Base-by-base conservation (phyloP, 192 early-diverging fungal genomes). In the Coemansia asiatica region DNA sequence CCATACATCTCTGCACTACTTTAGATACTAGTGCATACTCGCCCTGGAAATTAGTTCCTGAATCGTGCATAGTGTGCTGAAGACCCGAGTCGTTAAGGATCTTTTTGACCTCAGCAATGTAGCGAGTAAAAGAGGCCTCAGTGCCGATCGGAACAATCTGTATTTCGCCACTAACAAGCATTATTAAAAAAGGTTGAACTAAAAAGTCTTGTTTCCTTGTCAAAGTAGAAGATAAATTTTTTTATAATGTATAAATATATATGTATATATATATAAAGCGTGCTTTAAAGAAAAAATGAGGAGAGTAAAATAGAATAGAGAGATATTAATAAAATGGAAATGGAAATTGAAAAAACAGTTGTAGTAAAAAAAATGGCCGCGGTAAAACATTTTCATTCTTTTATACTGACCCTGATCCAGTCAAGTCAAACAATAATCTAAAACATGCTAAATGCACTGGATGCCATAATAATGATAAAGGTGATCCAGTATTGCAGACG, bases 401-500 rank as follows among this genome's bases (percentile, higher is more conserved):
- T 22, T n/a, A 31, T 21, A 4, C 31, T 57, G 56, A 19, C 18
- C n/a, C 56, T 36, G 33, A 57, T n/a, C 33, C 56, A 6, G 35
- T 36, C 36, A 13, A 16, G 2, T 25, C 15, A 27, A 2, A 27
- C 54, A 1, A 31, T 10, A 1, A 31, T 10, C 7, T 15, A 27
- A 57, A 57, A 10, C 33, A 16, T 16, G 16, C n/a, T 21, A 23
- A 0, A 26, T 67, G 28, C 65, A 68, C 15, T 53, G 27, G 40
- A 83, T 67, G 26, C 64, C 80, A 55, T 87, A 87, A 61, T 84
- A 40, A 58, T 83, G 77, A 46, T 88, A 71, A 15, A 98, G 69
- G 61, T 94, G 90, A 65, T 96, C 92, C 6, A 96, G 48, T 22
- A 95, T 84, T 1, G 89, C 90, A 0, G 95, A 88, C 3, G 87